Evolutionary conservation across 768 basidiomycete genomes (phyloP), one percentile per base, ranked within the genome.

Genomic region (Boletus bicolor): DNA sequence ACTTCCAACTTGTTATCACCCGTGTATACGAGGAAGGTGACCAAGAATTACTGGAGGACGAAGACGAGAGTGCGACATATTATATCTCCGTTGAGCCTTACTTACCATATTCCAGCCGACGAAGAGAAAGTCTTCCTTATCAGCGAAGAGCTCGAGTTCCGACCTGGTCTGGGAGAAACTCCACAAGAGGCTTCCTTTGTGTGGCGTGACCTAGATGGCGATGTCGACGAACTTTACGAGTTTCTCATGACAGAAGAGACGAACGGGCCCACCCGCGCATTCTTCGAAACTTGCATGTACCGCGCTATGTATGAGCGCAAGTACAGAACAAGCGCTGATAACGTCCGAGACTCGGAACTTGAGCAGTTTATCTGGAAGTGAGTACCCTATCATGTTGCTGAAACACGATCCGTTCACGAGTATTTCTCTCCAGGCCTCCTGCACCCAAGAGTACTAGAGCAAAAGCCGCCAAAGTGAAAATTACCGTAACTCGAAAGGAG

Each of bases 261-360:
- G 44, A 85, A 84, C 49, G 79, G 70, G 49, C 88, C 91, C 1
- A 95, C 92, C 0, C 82, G 86, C 45, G 87, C 83, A 15, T 89
- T 93, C 69, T 97, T 98, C 68, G 94, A 98, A 74, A 86, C 86
- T 26, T 91, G 93, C 73, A 89, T 98, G 80, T 91, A 96, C 64
- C 85, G 91, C 30, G 96, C 96, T 55, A 93, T 98, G 86, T 98
- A 88, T 71, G 97, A 99, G 68, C 84, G 94, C 73, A 95, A 94
- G 76, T 87, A 89, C 76, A 86, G 79, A 63, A 76, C 63, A 49
- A 83, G 82, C 62, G 89, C 91, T 11, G 86, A 91, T 52, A 81
- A 77, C 56, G 80, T 86, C 17, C 71, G 69, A 32, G 88, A 92
- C 63, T 72, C 77, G 1, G 85, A 89, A 34, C 75, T 98, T 36